Conservation (phyloP, 495 filamentous ascomycete species). For the Trichoderma asperelloides region DNA sequence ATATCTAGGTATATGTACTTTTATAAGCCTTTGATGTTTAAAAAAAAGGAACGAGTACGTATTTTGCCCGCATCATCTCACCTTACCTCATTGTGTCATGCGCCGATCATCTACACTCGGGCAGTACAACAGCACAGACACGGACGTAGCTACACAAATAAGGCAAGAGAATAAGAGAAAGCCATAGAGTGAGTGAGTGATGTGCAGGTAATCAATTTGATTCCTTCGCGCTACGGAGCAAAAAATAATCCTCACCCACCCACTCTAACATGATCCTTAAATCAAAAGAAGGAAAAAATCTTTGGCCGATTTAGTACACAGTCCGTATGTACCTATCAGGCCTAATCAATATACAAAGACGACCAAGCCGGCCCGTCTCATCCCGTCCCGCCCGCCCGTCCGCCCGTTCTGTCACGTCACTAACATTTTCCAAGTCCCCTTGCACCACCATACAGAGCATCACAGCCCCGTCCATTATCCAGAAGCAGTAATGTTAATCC, state of each 20-base stretch:
- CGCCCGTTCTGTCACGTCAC: not conserved
- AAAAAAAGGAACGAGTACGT: too few species aligned
- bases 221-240: not conserved
- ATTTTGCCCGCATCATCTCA: too few species aligned
- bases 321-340: not conserved
- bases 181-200: not conserved
- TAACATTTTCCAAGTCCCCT: not conserved
- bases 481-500: not conserved
- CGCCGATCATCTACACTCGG: too few species aligned
- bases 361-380: not conserved
- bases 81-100: too few species aligned
- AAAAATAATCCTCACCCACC: not conserved
- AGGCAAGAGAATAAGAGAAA: not conserved
- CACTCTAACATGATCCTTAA: not conserved
- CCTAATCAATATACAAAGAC: not conserved
- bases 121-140: not conserved
- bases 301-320: too few species aligned
- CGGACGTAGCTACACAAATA: not conserved
- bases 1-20: too few species aligned
- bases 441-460: not conserved
- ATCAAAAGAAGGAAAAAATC: not conserved
- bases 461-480: not conserved
- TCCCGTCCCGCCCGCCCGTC: slow-evolving; percentile 2
- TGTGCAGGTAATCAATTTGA: not conserved
- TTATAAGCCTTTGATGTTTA: too few species aligned